Percentiles rank a stretch among this genome's conserved stretches.
These are phyloP conservation scores for Coffea eugenioides DNA, from an alignment of 257 asterid species.

Conservation along the genomic window DNA sequence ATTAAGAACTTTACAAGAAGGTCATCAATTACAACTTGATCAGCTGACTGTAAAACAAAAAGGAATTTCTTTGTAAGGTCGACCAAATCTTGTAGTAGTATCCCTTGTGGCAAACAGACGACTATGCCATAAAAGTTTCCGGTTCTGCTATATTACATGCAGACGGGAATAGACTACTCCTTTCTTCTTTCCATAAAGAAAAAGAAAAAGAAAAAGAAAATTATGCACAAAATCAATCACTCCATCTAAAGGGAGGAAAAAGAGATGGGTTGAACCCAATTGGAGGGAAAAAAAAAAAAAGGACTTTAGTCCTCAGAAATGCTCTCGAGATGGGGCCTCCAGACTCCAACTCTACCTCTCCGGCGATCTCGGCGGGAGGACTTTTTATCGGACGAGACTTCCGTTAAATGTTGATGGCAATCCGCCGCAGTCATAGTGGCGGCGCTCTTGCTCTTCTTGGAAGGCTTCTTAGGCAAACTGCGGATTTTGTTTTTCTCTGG, in stretches of 20 bases:
- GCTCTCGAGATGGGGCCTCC: conserved; percentile 70
- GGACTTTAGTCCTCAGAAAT: conserved; percentile 48
- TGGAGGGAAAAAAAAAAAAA: neutral
- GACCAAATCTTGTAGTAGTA: conserved; percentile 8
- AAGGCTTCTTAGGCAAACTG: conserved; percentile 17
- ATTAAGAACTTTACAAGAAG: conserved; percentile 24
- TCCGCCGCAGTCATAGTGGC: neutral
- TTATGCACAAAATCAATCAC: conserved; percentile 41
- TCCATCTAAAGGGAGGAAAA: conserved; percentile 12
- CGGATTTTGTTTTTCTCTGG: conserved; percentile 44
- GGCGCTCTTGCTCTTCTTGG: conserved; percentile 24
- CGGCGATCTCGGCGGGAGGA: conserved; percentile 36
- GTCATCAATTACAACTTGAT: conserved; percentile 13
- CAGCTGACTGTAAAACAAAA: neutral
- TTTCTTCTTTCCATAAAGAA: neutral
- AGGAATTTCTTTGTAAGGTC: neutral
- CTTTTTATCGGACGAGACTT: conserved; percentile 27
- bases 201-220: conserved; percentile 5
- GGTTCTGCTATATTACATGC: conserved; percentile 48
- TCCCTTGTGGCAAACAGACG: conserved; percentile 17
- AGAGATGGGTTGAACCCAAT: neutral
- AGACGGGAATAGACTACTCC: conserved; percentile 17
- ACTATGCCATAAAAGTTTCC: conserved; percentile 13
- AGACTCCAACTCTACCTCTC: conserved; percentile 41
- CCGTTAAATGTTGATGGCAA: neutral